Base-by-base conservation (phyloP, 345 rosid species). In the Adansonia digitata region DNA sequence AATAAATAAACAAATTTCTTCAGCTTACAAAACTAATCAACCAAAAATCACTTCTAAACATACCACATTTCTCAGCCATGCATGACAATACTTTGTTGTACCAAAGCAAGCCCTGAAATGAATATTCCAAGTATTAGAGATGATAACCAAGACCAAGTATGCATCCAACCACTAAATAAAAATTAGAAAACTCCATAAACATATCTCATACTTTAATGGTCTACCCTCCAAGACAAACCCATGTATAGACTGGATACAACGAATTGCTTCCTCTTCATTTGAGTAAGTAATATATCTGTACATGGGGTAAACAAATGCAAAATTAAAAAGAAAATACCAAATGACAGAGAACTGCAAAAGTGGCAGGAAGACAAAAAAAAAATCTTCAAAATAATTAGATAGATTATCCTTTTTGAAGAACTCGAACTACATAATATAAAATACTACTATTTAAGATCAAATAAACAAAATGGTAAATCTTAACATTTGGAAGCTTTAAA, bases 61-160 rank as follows among this genome's bases (percentile, higher is more conserved):
- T 84, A 94, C 98, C 93, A 79, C 90, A 79, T 89, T 94, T 84
- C 97, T 86, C 72, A 94, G 80, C 98, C 98, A 94, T 69, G 98
- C 97, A 85, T 92, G 98, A 77, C 98, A 94, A 78, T 94, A 94
- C 75, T 94, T 92, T 55, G 94, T 94, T 48, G 97, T 92, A 73
- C 98, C 98, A 85, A 91, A 92, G 84, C 97, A 92, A 22, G 97
- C 98, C 89, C 97, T 94, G 87, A 22, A 69, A 77, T 63, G 60
- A 34, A 68, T 43, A 75, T 46, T 48, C 69, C 71, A 26, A 59
- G 70, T 57, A 35, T 8, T 53, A 67, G 24, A 48, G 14, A 15
- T 17, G 59, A 46, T 8, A 69, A 48, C 51, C 56, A 83, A 59
- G 5, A 24, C 8, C 35, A 13, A 26, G 4, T 0, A 42, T 12